Conservation (phyloP, 2,329 filamentous ascomycete species). For the Hypoxylon sp. region DNA sequence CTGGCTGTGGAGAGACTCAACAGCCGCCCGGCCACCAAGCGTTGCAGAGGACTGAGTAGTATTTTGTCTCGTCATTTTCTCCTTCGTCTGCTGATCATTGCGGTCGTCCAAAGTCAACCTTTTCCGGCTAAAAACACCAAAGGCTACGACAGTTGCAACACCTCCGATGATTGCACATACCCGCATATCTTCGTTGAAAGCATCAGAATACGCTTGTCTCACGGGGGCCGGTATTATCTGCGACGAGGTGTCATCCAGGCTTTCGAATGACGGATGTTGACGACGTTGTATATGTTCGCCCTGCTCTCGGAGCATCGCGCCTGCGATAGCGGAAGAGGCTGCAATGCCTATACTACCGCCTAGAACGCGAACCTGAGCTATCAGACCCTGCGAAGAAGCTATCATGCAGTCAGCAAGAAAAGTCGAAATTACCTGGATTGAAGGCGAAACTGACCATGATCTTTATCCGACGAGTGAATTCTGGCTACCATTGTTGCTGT, state of each 20-base stretch:
- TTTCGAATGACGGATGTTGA: conserved; percentile 49
- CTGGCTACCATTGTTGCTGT: conserved; percentile 63
- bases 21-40: background rate
- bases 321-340: conserved; percentile 64
- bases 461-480: conserved; percentile 59
- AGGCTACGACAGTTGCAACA: conserved; percentile 58
- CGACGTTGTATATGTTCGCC: conserved; percentile 51
- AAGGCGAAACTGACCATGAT: conserved; percentile 60
- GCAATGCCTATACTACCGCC: conserved; percentile 70
- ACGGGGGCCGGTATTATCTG: conserved; percentile 53
- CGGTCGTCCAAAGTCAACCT: conserved; percentile 52
- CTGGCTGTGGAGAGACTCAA: background rate
- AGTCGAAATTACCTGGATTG: background rate
- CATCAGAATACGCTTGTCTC: conserved; percentile 59
- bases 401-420: conserved; percentile 35
- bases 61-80: conserved; percentile 50
- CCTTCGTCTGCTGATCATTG: conserved; percentile 45
- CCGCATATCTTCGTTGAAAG: conserved; percentile 64
- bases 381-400: conserved; percentile 68
- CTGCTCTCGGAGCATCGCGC: conserved; percentile 51
- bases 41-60: conserved; percentile 12
- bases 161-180: conserved; percentile 61
- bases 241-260: conserved; percentile 45
- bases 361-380: conserved; percentile 66
- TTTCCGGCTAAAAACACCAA: conserved; percentile 58